Percentiles rank a stretch among this genome's conserved stretches.
Evolutionary conservation across 2,329 filamentous ascomycete species (phyloP).

Genomic region (Cercospora zeae-maydis): DNA sequence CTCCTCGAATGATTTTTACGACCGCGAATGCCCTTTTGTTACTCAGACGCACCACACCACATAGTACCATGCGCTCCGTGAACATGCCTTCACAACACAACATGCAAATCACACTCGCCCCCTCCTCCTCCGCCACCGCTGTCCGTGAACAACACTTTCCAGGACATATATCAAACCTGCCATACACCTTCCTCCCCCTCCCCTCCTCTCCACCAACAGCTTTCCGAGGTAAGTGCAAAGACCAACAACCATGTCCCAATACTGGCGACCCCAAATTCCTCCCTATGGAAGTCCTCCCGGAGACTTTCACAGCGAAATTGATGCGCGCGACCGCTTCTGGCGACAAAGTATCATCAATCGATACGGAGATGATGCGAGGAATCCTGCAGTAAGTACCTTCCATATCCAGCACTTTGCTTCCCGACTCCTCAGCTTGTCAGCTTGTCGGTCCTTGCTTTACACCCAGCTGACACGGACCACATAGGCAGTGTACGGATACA

Average conservation of each 20-base stretch:
- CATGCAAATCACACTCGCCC: neutral
- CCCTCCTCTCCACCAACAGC: too few relatives aligned
- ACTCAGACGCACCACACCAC: too few relatives aligned
- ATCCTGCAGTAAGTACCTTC: neutral
- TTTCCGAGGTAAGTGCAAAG: too few relatives aligned
- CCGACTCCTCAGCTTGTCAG: neutral
- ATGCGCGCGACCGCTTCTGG: neutral
- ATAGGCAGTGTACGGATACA: neutral
- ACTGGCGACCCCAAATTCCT: neutral
- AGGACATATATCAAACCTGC: neutral
- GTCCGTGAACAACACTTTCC: neutral
- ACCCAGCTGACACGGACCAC: neutral
- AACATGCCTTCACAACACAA: neutral
- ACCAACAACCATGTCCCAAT: neutral
- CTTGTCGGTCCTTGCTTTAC: too few relatives aligned
- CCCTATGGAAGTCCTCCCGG: neutral
- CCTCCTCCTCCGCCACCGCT: neutral
- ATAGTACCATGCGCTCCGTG: too few relatives aligned
- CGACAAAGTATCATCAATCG: neutral
- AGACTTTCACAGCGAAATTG: conserved; percentile 1
- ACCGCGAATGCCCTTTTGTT: too few relatives aligned
- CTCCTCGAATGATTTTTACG: too few relatives aligned
- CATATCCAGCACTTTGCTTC: neutral
- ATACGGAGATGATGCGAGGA: neutral
- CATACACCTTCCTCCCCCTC: too few relatives aligned